Evolutionary conservation across 2,329 filamentous ascomycete genomes (phyloP).

Genomic region (Aspergillus sergii): DNA sequence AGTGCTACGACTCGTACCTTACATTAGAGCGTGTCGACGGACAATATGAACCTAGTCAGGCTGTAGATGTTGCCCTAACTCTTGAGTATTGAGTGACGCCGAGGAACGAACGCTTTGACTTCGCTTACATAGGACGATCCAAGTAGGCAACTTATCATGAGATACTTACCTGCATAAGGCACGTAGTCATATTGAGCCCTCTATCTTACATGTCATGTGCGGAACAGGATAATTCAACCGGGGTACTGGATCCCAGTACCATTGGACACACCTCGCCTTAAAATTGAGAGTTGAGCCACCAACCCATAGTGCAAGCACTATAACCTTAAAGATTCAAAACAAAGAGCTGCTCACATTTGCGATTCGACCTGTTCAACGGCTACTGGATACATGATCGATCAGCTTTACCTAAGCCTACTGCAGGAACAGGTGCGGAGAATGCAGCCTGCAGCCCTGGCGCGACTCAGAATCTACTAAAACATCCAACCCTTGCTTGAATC

Average conservation of each 20-base stretch:
- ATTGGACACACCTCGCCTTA: neutral
- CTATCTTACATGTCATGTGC: conserved; percentile 2
- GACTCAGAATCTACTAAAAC: conserved; percentile 12
- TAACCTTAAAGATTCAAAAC: neutral
- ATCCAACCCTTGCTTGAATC: conserved; percentile 17
- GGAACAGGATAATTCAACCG: conserved; percentile 1
- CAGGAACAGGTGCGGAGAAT: conserved; percentile 38
- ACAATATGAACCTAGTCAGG: neutral
- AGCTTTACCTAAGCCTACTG: conserved; percentile 36
- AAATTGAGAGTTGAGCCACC: conserved; percentile 9
- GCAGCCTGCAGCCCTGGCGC: conserved; percentile 18
- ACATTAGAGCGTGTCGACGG: neutral
- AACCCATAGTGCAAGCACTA: conserved; percentile 3
- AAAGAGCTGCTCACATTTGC: conserved; percentile 14
- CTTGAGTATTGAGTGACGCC: too few species aligned
- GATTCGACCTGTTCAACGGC: conserved; percentile 26
- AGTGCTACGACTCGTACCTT: conserved; percentile 14
- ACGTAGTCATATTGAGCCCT: neutral
- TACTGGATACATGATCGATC: conserved; percentile 21
- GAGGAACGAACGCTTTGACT: neutral
- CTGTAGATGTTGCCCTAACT: too few species aligned
- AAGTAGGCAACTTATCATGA: conserved; percentile 1
- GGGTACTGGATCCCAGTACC: conserved; percentile 2
- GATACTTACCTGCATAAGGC: conserved; percentile 6
- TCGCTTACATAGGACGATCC: neutral